Evolutionary conservation across 1,284 basidiomycete genomes (phyloP).

Genomic region (Trichosporon sp.): DNA sequence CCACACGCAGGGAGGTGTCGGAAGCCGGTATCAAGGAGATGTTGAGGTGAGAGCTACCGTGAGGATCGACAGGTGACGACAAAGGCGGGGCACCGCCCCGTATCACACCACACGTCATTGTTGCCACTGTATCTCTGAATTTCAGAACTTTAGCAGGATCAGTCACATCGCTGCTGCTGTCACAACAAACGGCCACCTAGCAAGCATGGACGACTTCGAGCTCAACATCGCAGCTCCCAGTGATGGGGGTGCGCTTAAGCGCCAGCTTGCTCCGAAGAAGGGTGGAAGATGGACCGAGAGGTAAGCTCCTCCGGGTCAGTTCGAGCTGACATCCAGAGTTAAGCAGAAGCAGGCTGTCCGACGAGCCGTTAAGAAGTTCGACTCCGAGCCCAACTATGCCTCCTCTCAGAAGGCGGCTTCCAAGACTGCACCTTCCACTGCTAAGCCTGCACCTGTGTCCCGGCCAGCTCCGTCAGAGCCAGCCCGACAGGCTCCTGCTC

Average conservation of each 20-base stretch:
- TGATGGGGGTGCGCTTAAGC: conserved; percentile 10
- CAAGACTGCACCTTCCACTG: not conserved
- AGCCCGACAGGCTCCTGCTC: not conserved
- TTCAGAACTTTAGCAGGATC: not conserved
- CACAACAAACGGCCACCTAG: not conserved
- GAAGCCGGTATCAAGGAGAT: not conserved
- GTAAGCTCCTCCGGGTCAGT: conserved; percentile 49
- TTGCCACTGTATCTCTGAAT: not conserved
- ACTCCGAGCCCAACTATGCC: not conserved
- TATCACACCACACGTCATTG: not conserved
- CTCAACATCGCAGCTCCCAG: conserved; percentile 46
- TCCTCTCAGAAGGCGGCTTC: conserved; percentile 4
- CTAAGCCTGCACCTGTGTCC: not conserved
- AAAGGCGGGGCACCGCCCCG: conserved; percentile 9
- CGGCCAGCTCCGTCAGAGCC: not conserved
- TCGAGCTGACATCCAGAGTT: conserved; percentile 25
- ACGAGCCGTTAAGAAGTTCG: conserved; percentile 20
- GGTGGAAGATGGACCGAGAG: conserved; percentile 81
- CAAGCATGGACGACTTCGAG: conserved; percentile 48
- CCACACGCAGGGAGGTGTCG: conserved; percentile 6
- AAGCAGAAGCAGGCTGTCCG: conserved; percentile 43
- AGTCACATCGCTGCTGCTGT: not conserved
- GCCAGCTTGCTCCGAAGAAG: conserved; percentile 52
- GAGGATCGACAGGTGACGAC: conserved; percentile 3
- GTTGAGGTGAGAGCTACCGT: not conserved